Conservation (phyloP, 2,329 filamentous ascomycete species). For the Claviceps sorghi region DNA sequence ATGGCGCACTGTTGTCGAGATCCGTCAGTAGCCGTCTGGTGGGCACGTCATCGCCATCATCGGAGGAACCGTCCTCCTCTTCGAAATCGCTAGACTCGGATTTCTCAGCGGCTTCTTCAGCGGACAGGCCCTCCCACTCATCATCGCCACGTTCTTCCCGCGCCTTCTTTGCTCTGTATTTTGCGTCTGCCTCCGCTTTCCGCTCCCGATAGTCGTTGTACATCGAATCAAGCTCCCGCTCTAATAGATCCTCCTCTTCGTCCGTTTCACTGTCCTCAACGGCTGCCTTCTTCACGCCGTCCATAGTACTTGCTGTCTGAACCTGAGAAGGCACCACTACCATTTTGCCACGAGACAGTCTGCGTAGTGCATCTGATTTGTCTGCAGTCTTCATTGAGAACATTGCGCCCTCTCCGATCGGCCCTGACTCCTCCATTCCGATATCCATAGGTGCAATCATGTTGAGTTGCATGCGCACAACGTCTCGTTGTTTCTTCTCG, state of each 20-base stretch:
- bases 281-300: slow-evolving; percentile 37
- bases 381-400: slow-evolving; percentile 76
- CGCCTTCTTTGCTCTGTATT: slow-evolving; percentile 79
- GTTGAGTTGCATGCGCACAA: slow-evolving; percentile 91
- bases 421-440: slow-evolving; percentile 73
- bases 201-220: slow-evolving; percentile 76
- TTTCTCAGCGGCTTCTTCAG: slow-evolving; percentile 41
- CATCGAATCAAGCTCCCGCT: slow-evolving; percentile 72
- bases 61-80: slow-evolving; percentile 31
- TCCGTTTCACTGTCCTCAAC: slow-evolving; percentile 52
- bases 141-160: slow-evolving; percentile 69
- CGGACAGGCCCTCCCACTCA: slow-evolving; percentile 84
- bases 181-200: slow-evolving; percentile 67
- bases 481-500: slow-evolving; percentile 85
- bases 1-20: slow-evolving; percentile 27
- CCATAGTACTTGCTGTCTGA: slow-evolving; percentile 41
- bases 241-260: slow-evolving; percentile 67
- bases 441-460: slow-evolving; percentile 96
- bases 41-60: slow-evolving; percentile 18
- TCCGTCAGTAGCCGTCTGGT: slow-evolving; percentile 20
- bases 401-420: slow-evolving; percentile 66
- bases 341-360: slow-evolving; percentile 60
- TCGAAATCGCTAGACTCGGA: slow-evolving; percentile 41
- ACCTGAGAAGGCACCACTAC: slow-evolving; percentile 42
- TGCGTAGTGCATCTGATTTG: slow-evolving; percentile 53